Evolutionary conservation across 768 basidiomycete genomes (phyloP).

Genomic region (Phlebiopsis gigantea): DNA sequence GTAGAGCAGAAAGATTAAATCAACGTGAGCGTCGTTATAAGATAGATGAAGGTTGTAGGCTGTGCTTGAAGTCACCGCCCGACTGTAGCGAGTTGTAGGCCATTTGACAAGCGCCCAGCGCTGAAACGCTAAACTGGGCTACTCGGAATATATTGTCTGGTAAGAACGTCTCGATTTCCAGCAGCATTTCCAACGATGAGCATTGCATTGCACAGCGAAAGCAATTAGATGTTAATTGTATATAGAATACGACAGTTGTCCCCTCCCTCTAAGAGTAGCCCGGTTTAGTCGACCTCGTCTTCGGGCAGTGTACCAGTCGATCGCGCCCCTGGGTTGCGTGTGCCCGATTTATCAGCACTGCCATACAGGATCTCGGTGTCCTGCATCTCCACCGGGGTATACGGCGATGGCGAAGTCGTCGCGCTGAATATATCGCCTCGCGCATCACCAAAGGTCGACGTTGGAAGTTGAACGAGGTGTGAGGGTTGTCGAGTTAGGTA

Average conservation of each 20-base stretch:
- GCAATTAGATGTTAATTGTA: conserved; percentile 18
- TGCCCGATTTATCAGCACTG: conserved; percentile 54
- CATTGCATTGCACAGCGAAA: conserved; percentile 6
- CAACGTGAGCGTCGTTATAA: neutral
- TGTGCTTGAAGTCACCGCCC: conserved; percentile 3
- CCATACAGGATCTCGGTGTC: conserved; percentile 64
- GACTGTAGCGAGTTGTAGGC: neutral
- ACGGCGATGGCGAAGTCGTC: conserved; percentile 38
- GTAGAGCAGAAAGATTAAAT: conserved; percentile 1
- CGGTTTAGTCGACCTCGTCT: conserved; percentile 10
- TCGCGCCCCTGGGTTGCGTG: conserved; percentile 16
- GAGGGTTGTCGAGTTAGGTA: conserved; percentile 78
- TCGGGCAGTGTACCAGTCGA: conserved; percentile 7
- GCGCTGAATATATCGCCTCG: conserved; percentile 48
- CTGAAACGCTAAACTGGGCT: neutral
- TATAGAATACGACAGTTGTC: conserved; percentile 13
- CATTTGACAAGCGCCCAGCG: conserved; percentile 1
- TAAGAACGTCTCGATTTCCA: neutral
- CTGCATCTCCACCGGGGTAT: conserved; percentile 49
- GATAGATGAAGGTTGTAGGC: neutral
- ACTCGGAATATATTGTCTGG: neutral
- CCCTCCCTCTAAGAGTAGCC: neutral
- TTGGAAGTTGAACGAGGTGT: conserved; percentile 63
- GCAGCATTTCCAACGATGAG: neutral
- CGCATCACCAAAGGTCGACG: conserved; percentile 62